These are phyloP conservation scores for Tuber borchii DNA, from an alignment of 495 filamentous ascomycete species.

Conservation along the genomic window DNA sequence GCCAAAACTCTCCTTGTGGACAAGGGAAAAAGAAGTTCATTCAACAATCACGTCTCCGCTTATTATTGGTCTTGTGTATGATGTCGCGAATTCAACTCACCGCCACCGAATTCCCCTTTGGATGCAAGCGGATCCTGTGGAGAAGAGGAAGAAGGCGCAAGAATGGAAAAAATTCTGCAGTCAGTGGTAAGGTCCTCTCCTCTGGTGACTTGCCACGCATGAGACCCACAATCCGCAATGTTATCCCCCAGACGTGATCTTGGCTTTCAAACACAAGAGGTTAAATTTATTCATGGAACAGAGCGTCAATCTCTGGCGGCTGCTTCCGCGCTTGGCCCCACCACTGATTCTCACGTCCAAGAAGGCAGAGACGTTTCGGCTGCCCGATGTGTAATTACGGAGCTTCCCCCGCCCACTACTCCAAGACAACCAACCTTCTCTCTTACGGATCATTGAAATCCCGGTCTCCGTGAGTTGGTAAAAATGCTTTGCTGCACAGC, in stretches of 20 bases:
- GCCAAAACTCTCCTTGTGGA: background rate
- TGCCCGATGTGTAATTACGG: background rate
- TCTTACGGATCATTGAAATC: background rate
- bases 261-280: background rate
- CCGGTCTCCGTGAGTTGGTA: background rate
- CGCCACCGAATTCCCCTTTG: background rate
- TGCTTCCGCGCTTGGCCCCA: background rate
- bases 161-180: background rate
- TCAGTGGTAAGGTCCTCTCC: background rate
- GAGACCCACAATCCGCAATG: background rate
- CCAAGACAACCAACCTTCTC: background rate
- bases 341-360: background rate
- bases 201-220: background rate
- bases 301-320: background rate
- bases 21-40: background rate
- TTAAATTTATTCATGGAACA: background rate
- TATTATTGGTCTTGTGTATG: background rate
- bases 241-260: background rate
- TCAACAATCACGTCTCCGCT: background rate
- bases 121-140: background rate
- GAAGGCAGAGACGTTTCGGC: background rate
- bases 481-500: background rate
- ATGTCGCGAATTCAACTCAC: background rate
- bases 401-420: background rate
- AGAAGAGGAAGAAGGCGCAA: background rate